Conservation (phyloP, 805 yeast genomes). For the Ogataea trehaloabstinens region DNA sequence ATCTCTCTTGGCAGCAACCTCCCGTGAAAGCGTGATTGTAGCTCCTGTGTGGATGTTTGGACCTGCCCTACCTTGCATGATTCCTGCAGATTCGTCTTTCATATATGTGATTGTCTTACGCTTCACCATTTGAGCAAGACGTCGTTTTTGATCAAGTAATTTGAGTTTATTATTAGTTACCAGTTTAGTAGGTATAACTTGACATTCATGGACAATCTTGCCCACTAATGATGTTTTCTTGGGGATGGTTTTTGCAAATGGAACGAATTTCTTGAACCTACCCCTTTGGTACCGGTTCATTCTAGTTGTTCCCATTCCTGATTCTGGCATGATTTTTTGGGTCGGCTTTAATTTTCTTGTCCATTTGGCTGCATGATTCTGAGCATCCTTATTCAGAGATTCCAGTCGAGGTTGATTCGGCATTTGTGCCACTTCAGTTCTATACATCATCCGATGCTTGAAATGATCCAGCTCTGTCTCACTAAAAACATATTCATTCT, state of each 20-base stretch:
- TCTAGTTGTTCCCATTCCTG: constrained; percentile 32
- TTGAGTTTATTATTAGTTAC: constrained; percentile 65
- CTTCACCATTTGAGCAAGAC: constrained; percentile 33
- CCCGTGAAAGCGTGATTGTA: constrained; percentile 66
- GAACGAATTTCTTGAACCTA: constrained; percentile 48
- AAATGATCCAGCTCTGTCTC: constrained; percentile 76
- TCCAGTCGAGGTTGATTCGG: constrained; percentile 51
- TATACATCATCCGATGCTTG: constrained; percentile 50
- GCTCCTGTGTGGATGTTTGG: constrained; percentile 71
- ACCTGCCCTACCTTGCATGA: constrained; percentile 81
- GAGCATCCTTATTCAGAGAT: constrained; percentile 37
- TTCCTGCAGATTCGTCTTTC: constrained; percentile 74
- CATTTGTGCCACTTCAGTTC: constrained; percentile 49
- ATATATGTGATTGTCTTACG: constrained; percentile 53
- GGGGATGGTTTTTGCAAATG: constrained; percentile 84
- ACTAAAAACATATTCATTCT: constrained; percentile 82
- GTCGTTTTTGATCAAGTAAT: constrained; percentile 46
- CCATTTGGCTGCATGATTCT: constrained; percentile 33
- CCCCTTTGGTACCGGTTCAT: constrained; percentile 10
- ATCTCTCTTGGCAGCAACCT: constrained; percentile 51
- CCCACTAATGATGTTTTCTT: constrained; percentile 85
- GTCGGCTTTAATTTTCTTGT: constrained; percentile 24
- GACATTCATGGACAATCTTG: constrained; percentile 89
- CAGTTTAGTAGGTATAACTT: constrained; percentile 71
- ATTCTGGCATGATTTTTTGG: constrained; percentile 24